Conservation (phyloP, 257 asterid genomes). For the Cynanchum wilfordii region DNA sequence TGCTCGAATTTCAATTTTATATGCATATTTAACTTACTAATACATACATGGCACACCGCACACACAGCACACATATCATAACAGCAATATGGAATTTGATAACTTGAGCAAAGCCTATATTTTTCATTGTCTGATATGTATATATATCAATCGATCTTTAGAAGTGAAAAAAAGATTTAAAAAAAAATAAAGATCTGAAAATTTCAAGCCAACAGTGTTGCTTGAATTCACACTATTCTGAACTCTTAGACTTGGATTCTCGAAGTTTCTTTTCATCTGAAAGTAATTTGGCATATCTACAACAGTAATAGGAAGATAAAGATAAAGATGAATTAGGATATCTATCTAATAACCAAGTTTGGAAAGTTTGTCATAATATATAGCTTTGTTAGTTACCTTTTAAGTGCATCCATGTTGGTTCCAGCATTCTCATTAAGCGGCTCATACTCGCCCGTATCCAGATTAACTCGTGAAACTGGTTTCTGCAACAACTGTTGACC, state of each 20-base stretch:
- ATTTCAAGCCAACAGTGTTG: no score
- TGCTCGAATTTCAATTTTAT: no score
- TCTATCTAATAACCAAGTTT: background rate
- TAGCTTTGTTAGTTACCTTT: conserved; percentile 31
- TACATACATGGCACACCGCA: no score
- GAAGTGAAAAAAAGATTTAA: no score
- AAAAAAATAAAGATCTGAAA: background rate
- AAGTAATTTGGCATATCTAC: conserved; percentile 49
- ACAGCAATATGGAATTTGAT: no score
- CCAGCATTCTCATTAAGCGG: conserved; percentile 33
- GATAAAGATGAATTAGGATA: no score
- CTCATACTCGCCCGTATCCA: conserved; percentile 33
- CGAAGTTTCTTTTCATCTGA: conserved; percentile 45
- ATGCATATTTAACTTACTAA: no score
- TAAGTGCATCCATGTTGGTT: conserved; percentile 48
- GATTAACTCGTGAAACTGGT: conserved; percentile 40
- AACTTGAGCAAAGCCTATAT: no score
- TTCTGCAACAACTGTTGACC: conserved; percentile 46
- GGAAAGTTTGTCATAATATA: no score
- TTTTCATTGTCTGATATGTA: no score
- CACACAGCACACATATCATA: no score
- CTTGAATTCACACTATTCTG: background rate
- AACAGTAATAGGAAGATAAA: background rate
- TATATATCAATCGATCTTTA: no score
- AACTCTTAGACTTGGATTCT: background rate